Percentiles rank a stretch among this genome's conserved stretches.
Evolutionary conservation across 139 green algal species (phyloP).

Genomic region (Diplosphaera chodatii): DNA sequence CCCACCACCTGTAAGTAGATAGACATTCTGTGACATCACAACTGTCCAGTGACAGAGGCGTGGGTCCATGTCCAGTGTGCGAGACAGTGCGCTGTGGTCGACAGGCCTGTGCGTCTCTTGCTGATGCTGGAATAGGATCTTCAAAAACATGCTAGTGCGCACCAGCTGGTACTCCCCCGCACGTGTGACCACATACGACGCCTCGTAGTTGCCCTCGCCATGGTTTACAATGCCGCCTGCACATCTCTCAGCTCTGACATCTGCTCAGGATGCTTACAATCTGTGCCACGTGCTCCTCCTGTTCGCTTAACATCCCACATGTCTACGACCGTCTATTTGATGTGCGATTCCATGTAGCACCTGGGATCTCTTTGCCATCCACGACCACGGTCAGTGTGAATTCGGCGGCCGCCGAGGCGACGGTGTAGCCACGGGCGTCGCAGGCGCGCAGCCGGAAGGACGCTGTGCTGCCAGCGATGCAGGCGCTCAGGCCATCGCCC

Average conservation of each 20-base stretch:
- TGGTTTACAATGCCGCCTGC: slow-evolving; percentile 1
- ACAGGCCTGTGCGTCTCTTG: too few relatives aligned
- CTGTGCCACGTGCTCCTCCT: too few relatives aligned
- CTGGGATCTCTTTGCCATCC: neutral
- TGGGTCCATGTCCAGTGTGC: too few relatives aligned
- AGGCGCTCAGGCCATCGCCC: neutral
- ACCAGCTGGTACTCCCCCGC: slow-evolving; percentile 4
- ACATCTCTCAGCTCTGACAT: too few relatives aligned
- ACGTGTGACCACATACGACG: neutral
- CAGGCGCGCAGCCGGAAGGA: neutral
- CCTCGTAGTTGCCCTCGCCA: neutral
- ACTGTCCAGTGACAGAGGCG: too few relatives aligned
- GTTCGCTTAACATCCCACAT: too few relatives aligned
- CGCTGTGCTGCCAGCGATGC: neutral
- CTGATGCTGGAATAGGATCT: too few relatives aligned
- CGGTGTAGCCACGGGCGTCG: neutral
- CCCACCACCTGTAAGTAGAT: neutral
- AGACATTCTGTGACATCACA: too few relatives aligned
- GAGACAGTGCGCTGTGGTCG: too few relatives aligned
- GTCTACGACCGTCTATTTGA: too few relatives aligned
- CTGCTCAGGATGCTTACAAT: too few relatives aligned
- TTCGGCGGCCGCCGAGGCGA: neutral
- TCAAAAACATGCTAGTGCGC: too few relatives aligned
- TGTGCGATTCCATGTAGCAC: neutral
- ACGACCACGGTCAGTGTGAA: neutral